Evolutionary conservation across 768 basidiomycete species (phyloP), one percentile per base, ranked within the genome.

Genomic region (Rhizopogon sp.): DNA sequence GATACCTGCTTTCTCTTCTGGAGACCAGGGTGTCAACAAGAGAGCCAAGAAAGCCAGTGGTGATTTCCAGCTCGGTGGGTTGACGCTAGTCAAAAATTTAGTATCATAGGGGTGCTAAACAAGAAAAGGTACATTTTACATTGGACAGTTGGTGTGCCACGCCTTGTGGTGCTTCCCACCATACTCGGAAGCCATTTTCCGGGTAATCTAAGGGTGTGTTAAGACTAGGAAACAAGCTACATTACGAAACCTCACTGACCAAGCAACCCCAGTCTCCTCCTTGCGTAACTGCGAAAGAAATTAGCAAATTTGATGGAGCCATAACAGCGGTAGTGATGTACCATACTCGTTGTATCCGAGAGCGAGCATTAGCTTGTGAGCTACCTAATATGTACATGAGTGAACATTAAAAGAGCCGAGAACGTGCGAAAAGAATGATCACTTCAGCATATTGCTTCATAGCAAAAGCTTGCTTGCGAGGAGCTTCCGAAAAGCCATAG

Each of bases 371-470:
- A 82, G 51, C 55, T 79, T 80, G 52, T 78, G 65, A 1, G 70
- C 72, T 9, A 79, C 69, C 71, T 80, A 25, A 25, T 25, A 69
- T 6, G 10, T 25, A 20, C 5, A 33, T 17, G 17, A 44, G 46
- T 45, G 37, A 20, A 1, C 60, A 64, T 43, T 58, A 50, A 3
- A 59, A 33, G 5, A 25, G 4, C 25, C 25, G 25, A 25, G 25
- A 25, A 25, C 25, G 3, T 10, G 1, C 22, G 13, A 0, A 6
- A 16, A 16, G 20, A 25, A 10, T 11, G 56, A 52, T 31, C 43
- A 79, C 83, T 68, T 85, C 80, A 1, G 82, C 82, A 47, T 79
- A 83, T 45, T 85, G 81, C n/a, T 63, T 56, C 0, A 68, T 41
- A 6, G 59, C 60, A 56, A 85, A 86, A 0, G 82, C 82, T 54